Percentiles rank a stretch among this genome's conserved stretches.
phyloP scores from a whole-genome alignment of 495 filamentous ascomycete species.

The Penicillium turbatum region DNA sequence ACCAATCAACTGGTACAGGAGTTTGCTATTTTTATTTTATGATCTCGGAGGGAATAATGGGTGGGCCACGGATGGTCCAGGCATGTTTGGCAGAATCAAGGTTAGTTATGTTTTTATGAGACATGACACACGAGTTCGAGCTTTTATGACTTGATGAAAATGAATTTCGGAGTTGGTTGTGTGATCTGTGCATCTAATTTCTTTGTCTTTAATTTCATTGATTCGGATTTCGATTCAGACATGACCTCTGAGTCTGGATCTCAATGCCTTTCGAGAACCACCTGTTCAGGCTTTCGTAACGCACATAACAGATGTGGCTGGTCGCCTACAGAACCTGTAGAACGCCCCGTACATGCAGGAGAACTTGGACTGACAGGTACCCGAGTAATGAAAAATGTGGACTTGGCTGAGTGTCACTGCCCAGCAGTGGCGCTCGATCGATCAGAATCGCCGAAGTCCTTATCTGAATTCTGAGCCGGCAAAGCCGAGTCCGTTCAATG shows the following conservation, averaged over 20 bases:
- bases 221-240: not conserved
- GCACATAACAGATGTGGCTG: not conserved
- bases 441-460: not conserved
- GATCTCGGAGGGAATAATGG: not conserved
- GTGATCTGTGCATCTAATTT: not conserved
- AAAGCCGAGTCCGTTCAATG: not conserved
- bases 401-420: conserved; percentile 2
- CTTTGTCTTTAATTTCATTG: not conserved
- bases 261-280: not conserved
- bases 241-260: not conserved
- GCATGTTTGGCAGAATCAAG: not conserved
- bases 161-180: not conserved
- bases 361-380: not conserved
- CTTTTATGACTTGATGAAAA: not conserved
- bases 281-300: not conserved
- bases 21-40: not conserved
- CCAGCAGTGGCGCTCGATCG: conserved; percentile 7
- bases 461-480: not conserved
- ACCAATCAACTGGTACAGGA: not conserved
- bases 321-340: too few relatives aligned
- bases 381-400: not conserved
- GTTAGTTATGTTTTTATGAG: conserved; percentile 1
- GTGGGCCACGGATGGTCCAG: not conserved
- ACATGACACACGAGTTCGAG: not conserved
- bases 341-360: too few relatives aligned